phyloP scores from a whole-genome alignment of 2,329 filamentous ascomycete genomes.

The Seiridium cupressi region DNA sequence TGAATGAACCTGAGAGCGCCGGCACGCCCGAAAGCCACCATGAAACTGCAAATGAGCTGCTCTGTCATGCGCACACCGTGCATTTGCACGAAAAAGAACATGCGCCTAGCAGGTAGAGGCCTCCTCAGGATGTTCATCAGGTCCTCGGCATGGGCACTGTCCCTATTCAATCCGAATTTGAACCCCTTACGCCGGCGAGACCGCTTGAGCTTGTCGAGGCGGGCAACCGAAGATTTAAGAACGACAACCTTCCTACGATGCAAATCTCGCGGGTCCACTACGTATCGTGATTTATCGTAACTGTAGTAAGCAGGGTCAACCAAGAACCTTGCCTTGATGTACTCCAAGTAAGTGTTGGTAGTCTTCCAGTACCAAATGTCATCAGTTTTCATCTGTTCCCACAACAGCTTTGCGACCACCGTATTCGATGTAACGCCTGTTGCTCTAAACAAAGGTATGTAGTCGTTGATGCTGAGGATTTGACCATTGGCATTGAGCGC shows the following conservation, averaged over 20 bases:
- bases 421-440: conserved; percentile 44
- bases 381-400: conserved; percentile 26
- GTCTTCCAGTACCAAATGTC: conserved; percentile 19
- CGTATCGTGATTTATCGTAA: conserved; percentile 38
- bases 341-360: conserved; percentile 37
- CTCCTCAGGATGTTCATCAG: conserved; percentile 25
- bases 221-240: not conserved
- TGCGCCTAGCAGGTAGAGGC: conserved; percentile 20
- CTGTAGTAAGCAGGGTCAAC: conserved; percentile 45
- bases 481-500: conserved; percentile 27
- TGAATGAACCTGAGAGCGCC: conserved; percentile 32
- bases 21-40: conserved; percentile 41
- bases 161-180: conserved; percentile 30
- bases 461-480: conserved; percentile 38
- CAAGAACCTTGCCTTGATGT: conserved; percentile 45
- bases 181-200: conserved; percentile 10
- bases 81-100: conserved; percentile 26
- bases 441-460: conserved; percentile 41
- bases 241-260: conserved; percentile 17
- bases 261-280: conserved; percentile 37
- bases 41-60: conserved; percentile 35
- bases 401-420: conserved; percentile 31
- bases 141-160: conserved; percentile 22
- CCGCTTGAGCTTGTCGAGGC: conserved; percentile 21
- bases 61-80: conserved; percentile 33